Base-by-base conservation (phyloP, 768 basidiomycete species). In the Gautieria morchelliformis region DNA sequence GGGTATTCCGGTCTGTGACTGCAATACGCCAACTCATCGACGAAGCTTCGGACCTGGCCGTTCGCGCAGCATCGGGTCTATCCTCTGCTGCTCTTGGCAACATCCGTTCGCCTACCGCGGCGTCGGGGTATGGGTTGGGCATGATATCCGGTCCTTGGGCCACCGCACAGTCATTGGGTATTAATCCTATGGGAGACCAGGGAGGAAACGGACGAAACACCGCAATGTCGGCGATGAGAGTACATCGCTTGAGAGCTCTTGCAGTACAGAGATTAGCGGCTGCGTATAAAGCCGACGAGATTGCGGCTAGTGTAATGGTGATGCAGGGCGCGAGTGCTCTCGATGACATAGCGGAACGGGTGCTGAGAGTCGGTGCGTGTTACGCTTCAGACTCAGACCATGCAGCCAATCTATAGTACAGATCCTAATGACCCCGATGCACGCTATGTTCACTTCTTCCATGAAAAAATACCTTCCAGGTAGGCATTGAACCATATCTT, bases 261-360 rank as follows among this genome's bases (percentile, higher is more conserved):
- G 91, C 92, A 0, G 89, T 94, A 19, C 87, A 91, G 69, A 91
- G 90, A 67, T 74, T 93, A 41, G 89, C 91, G 0, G 80, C 84
- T 22, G 92, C 92, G 5, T 94, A 94, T 65, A 83, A 84, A 66
- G 78, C 82, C 11, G 92, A 94, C 66, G 92, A 94, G 68, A 89
- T 94, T 64, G 92, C 92, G 1, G 88, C 89, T 0, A 91, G 88
- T 65, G 92, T 94, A 27, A 89, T 93, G 85, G 83, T 94, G 33
- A 94, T 94, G 92, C 92, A 94, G 66, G 90, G 90, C 39, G 90
- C 92, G 5, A 91, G 85, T 60, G 87, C 93, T 3, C 89, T 94
- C 64, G 92, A 94, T 63, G 92, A 94, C 63, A 78, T 94, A n/a
- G 92, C 92, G 0, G 89, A 91, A 66, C 78, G 85, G 14, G 91